Conservation (phyloP, 2,329 filamentous ascomycete genomes). For the Mycosphaerella arachidis region DNA sequence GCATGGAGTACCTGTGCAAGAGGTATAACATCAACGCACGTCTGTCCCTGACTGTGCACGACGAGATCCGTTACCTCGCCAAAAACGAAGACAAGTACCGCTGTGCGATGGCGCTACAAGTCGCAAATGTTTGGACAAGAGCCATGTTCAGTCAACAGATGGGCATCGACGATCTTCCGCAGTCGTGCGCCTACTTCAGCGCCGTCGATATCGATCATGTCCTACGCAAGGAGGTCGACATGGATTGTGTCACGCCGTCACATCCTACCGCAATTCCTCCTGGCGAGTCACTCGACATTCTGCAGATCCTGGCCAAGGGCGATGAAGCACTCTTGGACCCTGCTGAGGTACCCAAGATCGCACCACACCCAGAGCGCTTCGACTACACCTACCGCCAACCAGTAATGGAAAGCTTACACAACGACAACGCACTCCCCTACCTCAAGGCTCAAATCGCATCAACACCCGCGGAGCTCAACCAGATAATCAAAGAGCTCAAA, state of each 20-base stretch:
- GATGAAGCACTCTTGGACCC: conserved; percentile 65
- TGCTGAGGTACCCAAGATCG: conserved; percentile 51
- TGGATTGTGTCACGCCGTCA: conserved; percentile 92
- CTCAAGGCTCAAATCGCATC: conserved; percentile 79
- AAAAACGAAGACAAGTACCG: conserved; percentile 80
- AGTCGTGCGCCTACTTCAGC: conserved; percentile 91
- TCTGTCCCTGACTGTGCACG: conserved; percentile 89
- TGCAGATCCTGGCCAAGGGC: conserved; percentile 69
- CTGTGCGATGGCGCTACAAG: conserved; percentile 85
- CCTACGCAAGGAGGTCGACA: conserved; percentile 94
- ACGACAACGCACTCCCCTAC: conserved; percentile 45
- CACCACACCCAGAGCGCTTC: conserved; percentile 60
- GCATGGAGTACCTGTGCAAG: conserved; percentile 88
- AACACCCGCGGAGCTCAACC: conserved; percentile 64
- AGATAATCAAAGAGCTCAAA: conserved; percentile 19
- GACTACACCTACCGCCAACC: conserved; percentile 66
- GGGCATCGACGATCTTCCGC: conserved; percentile 90
- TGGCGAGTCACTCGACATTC: conserved; percentile 83
- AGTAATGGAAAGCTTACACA: conserved; percentile 67
- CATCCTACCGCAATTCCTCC: conserved; percentile 72
- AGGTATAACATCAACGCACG: conserved; percentile 82
- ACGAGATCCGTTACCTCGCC: conserved; percentile 93
- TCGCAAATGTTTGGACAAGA: conserved; percentile 92
- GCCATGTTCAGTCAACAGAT: conserved; percentile 98
- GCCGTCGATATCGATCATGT: conserved; percentile 94